Conservation (phyloP, 257 asterid species). For the Solanum corneliomulleri region DNA sequence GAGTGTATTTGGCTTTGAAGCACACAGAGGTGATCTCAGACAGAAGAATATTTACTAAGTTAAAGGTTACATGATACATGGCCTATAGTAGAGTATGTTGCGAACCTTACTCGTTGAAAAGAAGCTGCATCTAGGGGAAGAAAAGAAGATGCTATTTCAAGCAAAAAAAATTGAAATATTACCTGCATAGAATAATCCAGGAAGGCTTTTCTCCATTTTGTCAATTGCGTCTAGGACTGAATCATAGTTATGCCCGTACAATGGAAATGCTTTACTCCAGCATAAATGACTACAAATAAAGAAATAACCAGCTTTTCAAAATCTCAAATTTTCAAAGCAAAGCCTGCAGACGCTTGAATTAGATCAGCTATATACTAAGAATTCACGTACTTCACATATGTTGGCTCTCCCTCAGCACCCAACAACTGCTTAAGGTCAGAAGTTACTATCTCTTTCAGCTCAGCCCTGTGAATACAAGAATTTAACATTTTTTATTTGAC, state of each 20-base stretch:
- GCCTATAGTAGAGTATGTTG: background rate
- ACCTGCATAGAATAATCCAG: constrained; percentile 90
- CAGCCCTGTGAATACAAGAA: constrained; percentile 41
- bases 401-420: constrained; percentile 83
- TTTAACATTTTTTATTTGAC: background rate
- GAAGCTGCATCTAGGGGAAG: background rate
- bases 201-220: constrained; percentile 74
- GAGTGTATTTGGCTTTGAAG: background rate
- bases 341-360: background rate
- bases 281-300: constrained; percentile 55
- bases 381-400: constrained; percentile 45
- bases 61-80: background rate
- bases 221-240: constrained; percentile 59
- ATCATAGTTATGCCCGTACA: constrained; percentile 58
- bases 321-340: background rate
- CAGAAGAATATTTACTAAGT: background rate
- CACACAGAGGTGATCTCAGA: background rate
- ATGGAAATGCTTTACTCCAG: constrained; percentile 88
- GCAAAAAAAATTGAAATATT: background rate
- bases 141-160: background rate
- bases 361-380: background rate
- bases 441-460: constrained; percentile 60
- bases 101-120: background rate
- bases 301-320: constrained; percentile 3
- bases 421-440: constrained; percentile 71